These are phyloP conservation scores for Sclerospora graminicola DNA, from an alignment of 352 stramenopile genomes.

Conservation along the genomic window DNA sequence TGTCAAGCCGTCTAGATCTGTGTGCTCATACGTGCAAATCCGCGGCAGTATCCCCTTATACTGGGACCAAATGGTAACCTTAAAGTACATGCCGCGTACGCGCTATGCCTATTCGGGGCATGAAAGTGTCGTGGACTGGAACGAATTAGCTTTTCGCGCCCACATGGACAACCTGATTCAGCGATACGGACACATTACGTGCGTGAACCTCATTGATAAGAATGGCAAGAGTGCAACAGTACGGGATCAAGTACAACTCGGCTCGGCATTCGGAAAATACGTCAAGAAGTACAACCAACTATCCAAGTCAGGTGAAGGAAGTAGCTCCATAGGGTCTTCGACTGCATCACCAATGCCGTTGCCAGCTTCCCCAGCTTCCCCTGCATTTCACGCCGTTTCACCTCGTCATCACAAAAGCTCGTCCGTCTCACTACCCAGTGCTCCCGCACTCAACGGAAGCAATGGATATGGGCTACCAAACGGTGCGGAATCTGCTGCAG, in stretches of 20 bases:
- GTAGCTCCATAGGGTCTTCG: constrained; percentile 13
- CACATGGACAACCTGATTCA: constrained; percentile 60
- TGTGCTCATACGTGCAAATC: constrained; percentile 74
- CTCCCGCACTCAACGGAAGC: constrained; percentile 9
- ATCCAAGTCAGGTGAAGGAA: constrained; percentile 41
- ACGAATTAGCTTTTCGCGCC: constrained; percentile 41
- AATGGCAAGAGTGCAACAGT: constrained; percentile 59
- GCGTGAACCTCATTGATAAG: constrained; percentile 93
- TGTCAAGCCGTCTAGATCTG: constrained; percentile 31
- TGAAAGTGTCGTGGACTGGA: constrained; percentile 36
- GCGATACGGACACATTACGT: constrained; percentile 69
- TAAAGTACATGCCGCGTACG: constrained; percentile 88
- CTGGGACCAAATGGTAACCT: constrained; percentile 83
- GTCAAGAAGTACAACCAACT: constrained; percentile 81
- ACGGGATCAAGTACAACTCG: constrained; percentile 87
- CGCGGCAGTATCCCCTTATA: constrained; percentile 92
- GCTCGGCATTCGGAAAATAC: constrained; percentile 85
- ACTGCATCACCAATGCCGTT: constrained; percentile 9
- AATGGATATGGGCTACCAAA: constrained; percentile 9
- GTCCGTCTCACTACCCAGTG: constrained; percentile 10
- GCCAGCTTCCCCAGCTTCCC: constrained; percentile 9
- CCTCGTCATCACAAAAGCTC: constrained; percentile 30
- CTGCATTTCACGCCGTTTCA: constrained; percentile 21
- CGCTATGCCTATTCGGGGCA: constrained; percentile 58
- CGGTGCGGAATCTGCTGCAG: constrained; percentile 12